Evolutionary conservation across 495 filamentous ascomycete genomes (phyloP).

Genomic region (Aspergillus bridgeri): DNA sequence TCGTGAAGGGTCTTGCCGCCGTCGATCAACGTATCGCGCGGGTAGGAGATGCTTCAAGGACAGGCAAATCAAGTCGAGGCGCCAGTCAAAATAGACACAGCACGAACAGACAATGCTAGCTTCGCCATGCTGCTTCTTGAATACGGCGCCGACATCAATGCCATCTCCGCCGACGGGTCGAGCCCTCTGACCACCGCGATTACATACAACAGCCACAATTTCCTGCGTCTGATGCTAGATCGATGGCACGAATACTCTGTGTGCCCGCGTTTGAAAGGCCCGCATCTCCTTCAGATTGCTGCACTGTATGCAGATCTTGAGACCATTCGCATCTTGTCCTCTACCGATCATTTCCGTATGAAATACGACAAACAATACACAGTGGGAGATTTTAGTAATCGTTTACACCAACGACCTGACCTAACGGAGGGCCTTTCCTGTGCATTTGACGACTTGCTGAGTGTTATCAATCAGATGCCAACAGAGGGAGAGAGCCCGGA

Average conservation of each 20-base stretch:
- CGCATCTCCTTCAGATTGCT: background rate
- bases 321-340: background rate
- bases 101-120: background rate
- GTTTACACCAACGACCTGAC: slow-evolving; percentile 3
- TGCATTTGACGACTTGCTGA: slow-evolving; percentile 1
- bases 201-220: slow-evolving; percentile 1
- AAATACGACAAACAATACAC: slow-evolving; percentile 2
- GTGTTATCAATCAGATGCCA: slow-evolving; percentile 9
- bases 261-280: background rate
- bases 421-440: background rate
- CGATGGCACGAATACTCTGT: slow-evolving; percentile 1
- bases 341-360: background rate
- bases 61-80: background rate
- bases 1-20: background rate
- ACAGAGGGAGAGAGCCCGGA: background rate
- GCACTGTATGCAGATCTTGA: background rate
- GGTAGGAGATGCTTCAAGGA: background rate
- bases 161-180: background rate
- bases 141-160: background rate
- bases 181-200: background rate
- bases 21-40: background rate
- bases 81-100: background rate
- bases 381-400: slow-evolving; percentile 1
- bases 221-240: background rate
- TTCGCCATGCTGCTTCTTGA: background rate